These are phyloP conservation scores for Emergomyces orientalis DNA, from an alignment of 2,329 filamentous ascomycete species.

Conservation along the genomic window DNA sequence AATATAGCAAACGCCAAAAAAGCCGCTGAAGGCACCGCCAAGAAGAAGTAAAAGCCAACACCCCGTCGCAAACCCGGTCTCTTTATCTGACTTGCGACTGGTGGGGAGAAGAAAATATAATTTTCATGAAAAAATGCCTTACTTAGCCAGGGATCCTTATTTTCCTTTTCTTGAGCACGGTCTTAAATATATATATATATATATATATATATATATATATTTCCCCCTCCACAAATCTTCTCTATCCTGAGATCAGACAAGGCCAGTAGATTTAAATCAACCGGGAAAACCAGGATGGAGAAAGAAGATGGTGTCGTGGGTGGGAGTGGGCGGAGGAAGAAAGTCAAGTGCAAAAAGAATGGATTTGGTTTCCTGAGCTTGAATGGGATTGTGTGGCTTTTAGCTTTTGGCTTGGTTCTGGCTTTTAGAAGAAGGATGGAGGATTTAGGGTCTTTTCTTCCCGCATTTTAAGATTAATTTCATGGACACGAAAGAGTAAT, in stretches of 20 bases:
- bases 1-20: conserved; percentile 15
- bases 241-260: conserved; percentile 7
- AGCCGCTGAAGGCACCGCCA: conserved; percentile 4
- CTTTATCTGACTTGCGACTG: not conserved
- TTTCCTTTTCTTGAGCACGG: not conserved
- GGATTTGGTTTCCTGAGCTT: not conserved
- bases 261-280: not conserved
- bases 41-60: conserved; percentile 1
- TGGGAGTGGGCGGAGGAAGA: not conserved
- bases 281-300: not conserved
- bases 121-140: not conserved
- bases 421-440: not conserved
- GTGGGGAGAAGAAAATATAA: not conserved
- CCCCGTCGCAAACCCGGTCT: not conserved
- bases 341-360: not conserved
- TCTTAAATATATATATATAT: not conserved
- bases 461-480: no score
- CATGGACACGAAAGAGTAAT: no score
- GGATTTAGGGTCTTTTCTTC: not conserved
- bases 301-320: not conserved
- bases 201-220: not conserved
- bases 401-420: not conserved
- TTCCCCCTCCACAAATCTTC: not conserved
- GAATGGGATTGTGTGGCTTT: not conserved
- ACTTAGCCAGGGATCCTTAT: not conserved